Percentiles rank a stretch among this genome's conserved stretches.
Conservation (phyloP, 331 rosid species). For the Pyracantha coccinea region DNA sequence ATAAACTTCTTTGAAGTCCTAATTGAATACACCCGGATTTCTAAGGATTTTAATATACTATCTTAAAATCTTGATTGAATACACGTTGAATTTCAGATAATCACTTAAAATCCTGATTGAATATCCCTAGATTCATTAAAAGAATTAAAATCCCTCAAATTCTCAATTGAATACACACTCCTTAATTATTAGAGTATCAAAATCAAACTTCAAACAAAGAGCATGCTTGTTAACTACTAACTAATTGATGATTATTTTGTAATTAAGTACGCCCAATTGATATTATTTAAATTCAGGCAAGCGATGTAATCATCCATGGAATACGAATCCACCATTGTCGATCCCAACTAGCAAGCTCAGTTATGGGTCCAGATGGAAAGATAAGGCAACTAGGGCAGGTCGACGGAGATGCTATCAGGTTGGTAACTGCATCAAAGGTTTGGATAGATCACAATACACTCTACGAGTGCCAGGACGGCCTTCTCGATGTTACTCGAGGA, state of each 20-base stretch:
- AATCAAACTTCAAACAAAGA: neutral
- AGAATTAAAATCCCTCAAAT: too few relatives aligned
- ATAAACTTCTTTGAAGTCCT: too few relatives aligned
- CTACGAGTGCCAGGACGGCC: conserved; percentile 40
- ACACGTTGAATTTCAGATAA: too few relatives aligned
- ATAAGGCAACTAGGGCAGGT: conserved; percentile 20
- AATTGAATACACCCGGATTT: too few relatives aligned
- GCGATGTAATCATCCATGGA: conserved; percentile 38
- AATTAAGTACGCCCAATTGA: neutral
- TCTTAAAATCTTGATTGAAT: too few relatives aligned
- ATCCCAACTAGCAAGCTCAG: conserved; percentile 19
- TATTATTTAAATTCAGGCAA: conserved; percentile 7
- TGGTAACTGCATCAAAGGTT: conserved; percentile 30
- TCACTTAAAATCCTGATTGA: too few relatives aligned
- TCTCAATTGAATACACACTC: too few relatives aligned
- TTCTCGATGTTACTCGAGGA: conserved; percentile 45
- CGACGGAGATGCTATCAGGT: conserved; percentile 45
- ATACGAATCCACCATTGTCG: conserved; percentile 39
- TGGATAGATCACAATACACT: conserved; percentile 54
- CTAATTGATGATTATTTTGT: too few relatives aligned
- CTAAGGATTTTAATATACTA: too few relatives aligned
- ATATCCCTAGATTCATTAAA: too few relatives aligned
- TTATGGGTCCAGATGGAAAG: conserved; percentile 29
- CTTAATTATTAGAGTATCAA: too few relatives aligned
- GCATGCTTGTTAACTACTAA: neutral